Evolutionary conservation across 768 basidiomycete genomes (phyloP), one percentile per base, ranked within the genome.

Genomic region (Tylopilus intermedius): DNA sequence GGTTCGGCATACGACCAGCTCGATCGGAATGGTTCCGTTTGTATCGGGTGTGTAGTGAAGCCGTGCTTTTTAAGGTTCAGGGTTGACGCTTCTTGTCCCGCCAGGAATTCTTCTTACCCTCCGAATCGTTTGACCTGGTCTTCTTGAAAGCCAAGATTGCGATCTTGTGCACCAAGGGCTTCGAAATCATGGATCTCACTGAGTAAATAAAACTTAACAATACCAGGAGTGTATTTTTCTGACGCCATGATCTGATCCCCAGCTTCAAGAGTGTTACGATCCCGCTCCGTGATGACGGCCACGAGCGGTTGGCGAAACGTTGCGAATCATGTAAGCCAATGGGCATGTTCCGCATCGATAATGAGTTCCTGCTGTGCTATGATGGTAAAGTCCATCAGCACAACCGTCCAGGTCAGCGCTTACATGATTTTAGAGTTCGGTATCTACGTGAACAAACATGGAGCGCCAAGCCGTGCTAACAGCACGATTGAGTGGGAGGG

Each of bases 101-200:
- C n/a, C 44, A 81, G 78, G 90, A 94, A 71, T 95, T 94, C 72
- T 94, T 91, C 80, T 70, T 95, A 45, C 92, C 90, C 2, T 92
- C 89, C 0, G 93, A 96, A 65, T 86, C 94, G 0, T 91, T 83
- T 57, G 89, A 92, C 64, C 75, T 97, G 40, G 84, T 93, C 56
- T 98, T 97, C 79, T 74, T 97, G 51, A 94, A 94, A 67, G 88
- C 89, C 8, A 90, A 88, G 71, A 88, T 99, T 56, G 94, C 90
- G 4, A 89, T 99, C 51, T 79, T 96, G 27, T 94, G 94, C 60
- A 84, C 89, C 0, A 91, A 90, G 64, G 94, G 94, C 38, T 97
- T 97, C 62, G 94, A 97, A 69, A 95, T 97, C 62, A 97, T 98
- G 89, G 92, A 97, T 61, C 78, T 97, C 39, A 83, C 84, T 22